Percentiles rank a stretch among this genome's conserved stretches.
phyloP scores from a whole-genome alignment of 139 green algal genomes.

The Astrephomene gubernaculifera region DNA sequence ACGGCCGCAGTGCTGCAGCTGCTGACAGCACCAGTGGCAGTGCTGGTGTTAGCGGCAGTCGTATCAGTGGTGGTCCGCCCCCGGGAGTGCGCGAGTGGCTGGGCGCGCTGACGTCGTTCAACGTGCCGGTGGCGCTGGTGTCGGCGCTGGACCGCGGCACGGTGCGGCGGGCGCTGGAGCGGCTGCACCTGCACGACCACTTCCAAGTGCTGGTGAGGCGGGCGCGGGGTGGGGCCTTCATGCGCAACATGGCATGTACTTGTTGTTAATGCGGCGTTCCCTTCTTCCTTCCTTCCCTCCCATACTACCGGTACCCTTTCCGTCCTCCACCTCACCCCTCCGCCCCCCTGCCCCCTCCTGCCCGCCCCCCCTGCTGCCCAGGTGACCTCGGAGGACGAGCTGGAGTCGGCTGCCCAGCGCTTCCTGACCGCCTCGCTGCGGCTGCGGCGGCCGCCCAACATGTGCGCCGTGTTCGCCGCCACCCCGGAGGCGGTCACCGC shows the following conservation, averaged over 20 bases:
- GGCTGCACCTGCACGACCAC: conserved; percentile 69
- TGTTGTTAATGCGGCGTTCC: too few species aligned
- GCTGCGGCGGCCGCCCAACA: conserved; percentile 81
- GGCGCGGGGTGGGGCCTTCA: too few species aligned
- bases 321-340: background rate
- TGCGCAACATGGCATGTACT: too few species aligned
- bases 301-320: too few species aligned
- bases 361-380: background rate
- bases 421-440: conserved; percentile 88
- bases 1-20: too few species aligned
- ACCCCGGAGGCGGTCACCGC: conserved; percentile 78
- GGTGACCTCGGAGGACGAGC: conserved; percentile 72
- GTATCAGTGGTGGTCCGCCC: too few species aligned
- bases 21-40: too few species aligned
- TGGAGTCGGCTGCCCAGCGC: conserved; percentile 82
- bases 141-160: conserved; percentile 62
- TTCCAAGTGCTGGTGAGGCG: conserved; percentile 70
- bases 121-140: conserved; percentile 80
- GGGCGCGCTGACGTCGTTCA: conserved; percentile 63
- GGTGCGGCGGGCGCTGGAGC: conserved; percentile 61
- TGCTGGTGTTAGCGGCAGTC: too few species aligned
- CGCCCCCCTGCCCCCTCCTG: background rate
- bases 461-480: conserved; percentile 87
- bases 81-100: conserved; percentile 78
- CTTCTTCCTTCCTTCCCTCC: too few species aligned